Conservation (phyloP, 2,329 filamentous ascomycete genomes). For the Periconia digitata region DNA sequence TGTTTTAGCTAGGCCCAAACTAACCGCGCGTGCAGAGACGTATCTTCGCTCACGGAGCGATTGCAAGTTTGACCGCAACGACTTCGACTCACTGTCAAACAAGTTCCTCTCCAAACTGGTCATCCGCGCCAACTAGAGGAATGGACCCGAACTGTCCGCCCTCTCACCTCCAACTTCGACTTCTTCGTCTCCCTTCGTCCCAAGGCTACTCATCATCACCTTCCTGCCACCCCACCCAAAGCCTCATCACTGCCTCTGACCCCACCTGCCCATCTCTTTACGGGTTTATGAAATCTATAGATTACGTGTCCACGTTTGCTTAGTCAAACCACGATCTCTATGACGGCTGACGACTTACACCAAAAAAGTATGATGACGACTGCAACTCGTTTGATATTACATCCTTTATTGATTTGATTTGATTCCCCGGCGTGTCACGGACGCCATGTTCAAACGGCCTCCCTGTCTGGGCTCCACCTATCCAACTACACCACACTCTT, state of each 20-base stretch:
- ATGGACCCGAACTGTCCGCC: constrained; percentile 6
- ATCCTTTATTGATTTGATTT: constrained; percentile 33
- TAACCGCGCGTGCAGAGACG: constrained; percentile 65
- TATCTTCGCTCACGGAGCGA: constrained; percentile 81
- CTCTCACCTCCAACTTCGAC: too few species aligned
- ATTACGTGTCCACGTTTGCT: constrained; percentile 35
- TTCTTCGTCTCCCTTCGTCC: constrained; percentile 9
- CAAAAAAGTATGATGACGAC: constrained; percentile 28
- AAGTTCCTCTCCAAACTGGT: constrained; percentile 97
- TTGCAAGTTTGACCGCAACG: constrained; percentile 82
- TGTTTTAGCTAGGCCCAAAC: constrained; percentile 22
- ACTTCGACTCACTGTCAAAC: constrained; percentile 95
- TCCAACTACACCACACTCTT: constrained; percentile 35
- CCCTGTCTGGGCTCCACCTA: constrained; percentile 15
- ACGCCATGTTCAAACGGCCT: constrained; percentile 39
- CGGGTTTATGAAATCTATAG: constrained; percentile 33
- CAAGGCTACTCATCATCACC: constrained; percentile 19
- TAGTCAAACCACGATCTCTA: constrained; percentile 20
- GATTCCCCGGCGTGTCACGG: constrained; percentile 42
- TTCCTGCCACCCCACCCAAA: constrained; percentile 17
- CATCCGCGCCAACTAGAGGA: constrained; percentile 79
- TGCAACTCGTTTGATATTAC: constrained; percentile 16
- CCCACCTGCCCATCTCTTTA: constrained; percentile 23
- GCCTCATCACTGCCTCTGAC: constrained; percentile 26
- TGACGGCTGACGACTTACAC: constrained; percentile 36